phyloP scores from a whole-genome alignment of 169 alveolate genomes.

The Plasmodium vivax region DNA sequence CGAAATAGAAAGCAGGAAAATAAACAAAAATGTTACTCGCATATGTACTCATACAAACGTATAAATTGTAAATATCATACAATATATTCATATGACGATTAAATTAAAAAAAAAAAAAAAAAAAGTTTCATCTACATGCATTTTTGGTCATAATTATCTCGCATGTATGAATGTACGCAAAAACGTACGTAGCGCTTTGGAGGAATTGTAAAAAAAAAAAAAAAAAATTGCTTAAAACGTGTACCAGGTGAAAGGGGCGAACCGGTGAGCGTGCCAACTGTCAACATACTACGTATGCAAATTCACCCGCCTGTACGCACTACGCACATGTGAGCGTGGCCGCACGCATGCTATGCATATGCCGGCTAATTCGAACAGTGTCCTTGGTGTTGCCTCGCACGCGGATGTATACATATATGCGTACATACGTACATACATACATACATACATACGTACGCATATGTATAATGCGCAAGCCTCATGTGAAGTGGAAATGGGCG shows the following conservation, averaged over 20 bases:
- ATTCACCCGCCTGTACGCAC: background rate
- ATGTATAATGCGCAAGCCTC: background rate
- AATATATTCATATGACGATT: conserved; percentile 1
- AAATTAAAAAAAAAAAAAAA: conserved; percentile 43
- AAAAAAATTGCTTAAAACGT: background rate
- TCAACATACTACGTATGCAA: background rate
- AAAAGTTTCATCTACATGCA: conserved; percentile 64
- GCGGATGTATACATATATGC: background rate
- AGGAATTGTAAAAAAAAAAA: conserved; percentile 3
- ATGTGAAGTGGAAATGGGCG: background rate
- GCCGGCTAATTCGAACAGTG: background rate
- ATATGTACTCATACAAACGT: background rate
- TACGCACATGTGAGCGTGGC: background rate
- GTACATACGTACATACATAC: background rate
- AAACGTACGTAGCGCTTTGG: background rate
- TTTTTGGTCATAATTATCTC: background rate
- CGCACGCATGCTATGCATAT: background rate
- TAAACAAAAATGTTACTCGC: background rate
- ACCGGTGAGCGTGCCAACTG: background rate
- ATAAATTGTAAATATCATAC: conserved; percentile 5
- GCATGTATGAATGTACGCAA: background rate
- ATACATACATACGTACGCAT: background rate
- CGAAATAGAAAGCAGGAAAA: conserved; percentile 3
- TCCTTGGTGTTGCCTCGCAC: background rate
- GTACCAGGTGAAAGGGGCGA: background rate